phyloP scores from a whole-genome alignment of 306 rosid species.

The Psophocarpus tetragonolobus region DNA sequence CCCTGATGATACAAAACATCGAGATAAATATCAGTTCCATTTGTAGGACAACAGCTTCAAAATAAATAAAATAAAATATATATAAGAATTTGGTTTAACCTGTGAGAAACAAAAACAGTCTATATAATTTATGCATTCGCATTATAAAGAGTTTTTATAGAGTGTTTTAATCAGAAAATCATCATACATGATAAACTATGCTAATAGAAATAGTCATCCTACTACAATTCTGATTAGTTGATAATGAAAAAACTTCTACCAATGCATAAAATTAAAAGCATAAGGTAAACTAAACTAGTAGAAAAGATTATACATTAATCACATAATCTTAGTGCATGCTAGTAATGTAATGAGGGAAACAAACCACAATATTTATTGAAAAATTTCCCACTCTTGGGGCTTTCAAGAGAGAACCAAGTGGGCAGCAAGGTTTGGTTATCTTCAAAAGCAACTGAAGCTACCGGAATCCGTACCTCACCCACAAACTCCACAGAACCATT shows the following conservation, averaged over 20 bases:
- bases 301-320: not conserved
- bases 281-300: not conserved
- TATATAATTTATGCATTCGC: too few relatives aligned
- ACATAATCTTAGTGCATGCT: not conserved
- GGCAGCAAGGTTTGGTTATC: conserved; percentile 61
- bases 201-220: too few relatives aligned
- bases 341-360: conserved; percentile 32
- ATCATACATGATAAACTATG: too few relatives aligned
- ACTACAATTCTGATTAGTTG: too few relatives aligned
- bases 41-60: not conserved
- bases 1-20: conserved; percentile 53
- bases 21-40: conserved; percentile 14
- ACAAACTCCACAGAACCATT: conserved; percentile 44
- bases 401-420: conserved; percentile 67
- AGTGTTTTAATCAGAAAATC: too few relatives aligned
- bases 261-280: not conserved
- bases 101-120: too few relatives aligned
- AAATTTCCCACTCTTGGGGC: conserved; percentile 48
- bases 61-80: not conserved
- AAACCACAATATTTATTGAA: conserved; percentile 61
- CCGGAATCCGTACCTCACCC: conserved; percentile 64
- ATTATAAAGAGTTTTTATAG: too few relatives aligned
- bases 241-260: too few relatives aligned
- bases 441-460: conserved; percentile 49
- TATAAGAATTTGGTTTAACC: too few relatives aligned